A percentile compares a stretch with the other conserved stretches of the same genome.
phyloP scores from a whole-genome alignment of 495 filamentous ascomycete genomes.

The Lophiotrema nucula region DNA sequence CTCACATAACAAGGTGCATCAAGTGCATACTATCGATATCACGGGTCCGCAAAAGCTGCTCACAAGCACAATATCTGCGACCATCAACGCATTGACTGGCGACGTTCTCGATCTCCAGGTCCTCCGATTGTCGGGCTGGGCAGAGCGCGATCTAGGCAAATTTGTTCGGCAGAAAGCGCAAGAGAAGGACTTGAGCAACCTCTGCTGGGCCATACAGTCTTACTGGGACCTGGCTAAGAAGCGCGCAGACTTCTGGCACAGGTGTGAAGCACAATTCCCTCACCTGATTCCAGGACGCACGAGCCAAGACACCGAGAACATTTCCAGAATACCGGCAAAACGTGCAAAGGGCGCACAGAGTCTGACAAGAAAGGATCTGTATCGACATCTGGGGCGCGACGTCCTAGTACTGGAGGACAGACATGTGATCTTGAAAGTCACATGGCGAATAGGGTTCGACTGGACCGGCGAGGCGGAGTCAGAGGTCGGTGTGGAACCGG shows the following conservation, averaged over 20 bases:
- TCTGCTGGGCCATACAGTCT: slow-evolving; percentile 33
- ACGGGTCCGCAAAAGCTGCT: slow-evolving; percentile 34
- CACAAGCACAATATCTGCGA: slow-evolving; percentile 18
- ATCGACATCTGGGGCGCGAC: slow-evolving; percentile 26
- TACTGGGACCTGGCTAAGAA: slow-evolving; percentile 36
- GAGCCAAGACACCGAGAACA: slow-evolving; percentile 38
- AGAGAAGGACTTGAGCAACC: slow-evolving; percentile 30
- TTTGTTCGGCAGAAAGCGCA: slow-evolving; percentile 28
- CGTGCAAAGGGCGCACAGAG: neutral
- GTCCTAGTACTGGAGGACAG: slow-evolving; percentile 16
- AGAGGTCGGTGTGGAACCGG: slow-evolving; percentile 47
- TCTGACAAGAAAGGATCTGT: slow-evolving; percentile 35
- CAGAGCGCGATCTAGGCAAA: slow-evolving; percentile 33
- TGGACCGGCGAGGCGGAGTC: slow-evolving; percentile 63
- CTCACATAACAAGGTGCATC: slow-evolving; percentile 7
- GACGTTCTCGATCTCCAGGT: slow-evolving; percentile 18
- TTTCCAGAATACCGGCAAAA: slow-evolving; percentile 6
- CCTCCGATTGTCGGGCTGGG: slow-evolving; percentile 44
- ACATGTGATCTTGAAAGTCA: slow-evolving; percentile 31
- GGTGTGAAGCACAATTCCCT: slow-evolving; percentile 28
- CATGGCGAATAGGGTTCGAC: slow-evolving; percentile 59
- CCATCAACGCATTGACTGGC: slow-evolving; percentile 25
- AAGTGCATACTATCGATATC: slow-evolving; percentile 33
- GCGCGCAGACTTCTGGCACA: slow-evolving; percentile 36
- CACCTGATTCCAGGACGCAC: slow-evolving; percentile 28